Conservation (phyloP, 257 asterid genomes). For the Perilla frutescens region DNA sequence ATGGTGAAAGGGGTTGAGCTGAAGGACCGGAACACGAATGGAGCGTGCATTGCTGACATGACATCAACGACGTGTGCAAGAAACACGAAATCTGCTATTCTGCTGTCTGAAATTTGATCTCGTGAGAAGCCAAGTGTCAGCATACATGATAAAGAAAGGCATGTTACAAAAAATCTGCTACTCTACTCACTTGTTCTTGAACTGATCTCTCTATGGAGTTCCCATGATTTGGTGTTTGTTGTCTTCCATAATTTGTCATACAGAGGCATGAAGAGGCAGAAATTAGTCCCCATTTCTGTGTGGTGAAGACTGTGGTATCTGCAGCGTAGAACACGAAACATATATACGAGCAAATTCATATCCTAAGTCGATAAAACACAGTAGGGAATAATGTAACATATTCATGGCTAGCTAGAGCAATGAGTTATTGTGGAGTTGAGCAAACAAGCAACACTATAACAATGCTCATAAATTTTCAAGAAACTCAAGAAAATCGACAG, state of each 20-base stretch:
- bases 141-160: not conserved
- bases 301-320: slow-evolving; percentile 87
- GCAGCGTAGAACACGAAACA: slow-evolving; percentile 38
- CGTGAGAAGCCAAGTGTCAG: not conserved
- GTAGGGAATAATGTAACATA: no score
- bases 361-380: not conserved
- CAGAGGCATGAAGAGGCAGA: slow-evolving; percentile 94
- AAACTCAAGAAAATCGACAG: not conserved
- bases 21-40: slow-evolving; percentile 77
- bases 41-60: slow-evolving; percentile 75
- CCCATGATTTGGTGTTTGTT: slow-evolving; percentile 61
- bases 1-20: slow-evolving; percentile 71
- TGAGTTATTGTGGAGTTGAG: not conserved
- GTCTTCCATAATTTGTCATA: slow-evolving; percentile 80
- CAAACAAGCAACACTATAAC: not conserved
- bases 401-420: no score
- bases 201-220: slow-evolving; percentile 61
- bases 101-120: slow-evolving; percentile 53
- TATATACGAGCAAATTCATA: not conserved
- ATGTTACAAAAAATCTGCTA: no score
- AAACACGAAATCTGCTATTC: slow-evolving; percentile 90
- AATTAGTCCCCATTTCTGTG: slow-evolving; percentile 64
- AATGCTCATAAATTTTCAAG: slow-evolving; percentile 15
- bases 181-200: slow-evolving; percentile 68
- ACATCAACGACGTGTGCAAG: slow-evolving; percentile 87